Evolutionary conservation across 192 early-diverging fungal species (phyloP), one percentile per base, ranked within the genome.

Genomic region (Linnemannia zychae): DNA sequence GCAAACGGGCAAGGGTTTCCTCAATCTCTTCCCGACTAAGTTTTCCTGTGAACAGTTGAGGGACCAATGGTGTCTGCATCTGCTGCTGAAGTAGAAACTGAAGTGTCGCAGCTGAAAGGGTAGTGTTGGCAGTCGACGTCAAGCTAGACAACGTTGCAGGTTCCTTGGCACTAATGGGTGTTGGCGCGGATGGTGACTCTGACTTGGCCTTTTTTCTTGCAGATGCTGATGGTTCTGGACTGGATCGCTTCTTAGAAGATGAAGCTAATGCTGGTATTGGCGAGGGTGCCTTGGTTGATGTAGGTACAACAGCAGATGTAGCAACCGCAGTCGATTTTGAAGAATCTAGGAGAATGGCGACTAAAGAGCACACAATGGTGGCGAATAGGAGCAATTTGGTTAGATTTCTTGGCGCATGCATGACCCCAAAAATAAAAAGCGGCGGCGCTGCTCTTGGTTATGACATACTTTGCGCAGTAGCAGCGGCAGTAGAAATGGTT

Each of bases 11-110:
- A 12, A 84, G 33, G 20, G 77, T 84, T 17, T 71, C 82, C n/a
- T 84, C 82, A 20, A 79, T 78, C 40, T 84, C 72, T n/a, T 78
- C 77, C 33, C 77, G 65, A 3, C 73, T 75, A 3, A 84, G 50
- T 18, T 78, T 79, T 33, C 82, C 72, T 0, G 76, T 79, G 60
- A 84, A 84, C 7, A 84, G 68, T 7, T 84, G 70, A 38, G 82
- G 77, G 44, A 84, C 67, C n/a, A 84, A 63, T 20, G 82, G 82
- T 12, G 73, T 72, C 57, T 84, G 72, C 57, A 72, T 71, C 66
- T 84, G 81, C 48, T 84, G 75, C 67, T 84, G 81, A 37, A 84
- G 34, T 7, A 84, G n/a, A 20, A 84, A 84, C 63, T 84, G 81
- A 4, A 84, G 76, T 0, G 81, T 84, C 16, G 72, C 82, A 22